Evolutionary conservation across 352 stramenopile species (phyloP).

Genomic region (Phytophthora rubi): DNA sequence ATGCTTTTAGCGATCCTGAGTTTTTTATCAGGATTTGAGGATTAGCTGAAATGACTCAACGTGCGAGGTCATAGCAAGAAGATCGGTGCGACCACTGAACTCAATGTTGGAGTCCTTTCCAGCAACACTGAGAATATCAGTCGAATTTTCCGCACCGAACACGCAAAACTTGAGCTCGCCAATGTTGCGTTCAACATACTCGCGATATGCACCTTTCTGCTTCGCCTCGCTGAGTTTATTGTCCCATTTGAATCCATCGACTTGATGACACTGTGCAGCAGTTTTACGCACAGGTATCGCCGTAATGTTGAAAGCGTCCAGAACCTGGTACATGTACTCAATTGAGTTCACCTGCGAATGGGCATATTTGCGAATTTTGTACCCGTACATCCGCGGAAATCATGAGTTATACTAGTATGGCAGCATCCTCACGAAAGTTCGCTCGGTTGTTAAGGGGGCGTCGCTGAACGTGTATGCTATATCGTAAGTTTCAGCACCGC

Average conservation of each 20-base stretch:
- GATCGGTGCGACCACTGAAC: constrained; percentile 46
- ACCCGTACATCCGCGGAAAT: too few relatives aligned
- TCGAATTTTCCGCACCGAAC: constrained; percentile 35
- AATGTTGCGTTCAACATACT: constrained; percentile 49
- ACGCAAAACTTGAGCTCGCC: constrained; percentile 49
- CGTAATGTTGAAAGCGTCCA: constrained; percentile 36
- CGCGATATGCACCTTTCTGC: constrained; percentile 37
- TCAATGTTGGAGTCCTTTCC: constrained; percentile 41
- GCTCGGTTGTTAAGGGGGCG: too few relatives aligned
- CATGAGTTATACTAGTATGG: too few relatives aligned
- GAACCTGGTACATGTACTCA: constrained; percentile 28
- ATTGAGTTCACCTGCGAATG: constrained; percentile 36
- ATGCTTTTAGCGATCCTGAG: too few relatives aligned
- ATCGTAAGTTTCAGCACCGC: too few relatives aligned
- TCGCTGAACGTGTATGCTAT: too few relatives aligned
- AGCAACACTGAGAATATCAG: constrained; percentile 39
- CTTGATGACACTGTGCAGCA: constrained; percentile 12
- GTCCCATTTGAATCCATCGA: constrained; percentile 30
- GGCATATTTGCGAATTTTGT: too few relatives aligned
- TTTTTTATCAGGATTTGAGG: too few relatives aligned
- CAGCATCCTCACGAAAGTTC: too few relatives aligned
- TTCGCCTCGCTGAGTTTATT: constrained; percentile 39
- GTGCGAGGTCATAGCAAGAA: constrained; percentile 1
- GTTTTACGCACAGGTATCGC: constrained; percentile 13
- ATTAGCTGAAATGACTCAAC: too few relatives aligned